A percentile compares a stretch with the other conserved stretches of the same genome.
Conservation (phyloP, 2,329 filamentous ascomycete genomes). For the Aureobasidium sp. region DNA sequence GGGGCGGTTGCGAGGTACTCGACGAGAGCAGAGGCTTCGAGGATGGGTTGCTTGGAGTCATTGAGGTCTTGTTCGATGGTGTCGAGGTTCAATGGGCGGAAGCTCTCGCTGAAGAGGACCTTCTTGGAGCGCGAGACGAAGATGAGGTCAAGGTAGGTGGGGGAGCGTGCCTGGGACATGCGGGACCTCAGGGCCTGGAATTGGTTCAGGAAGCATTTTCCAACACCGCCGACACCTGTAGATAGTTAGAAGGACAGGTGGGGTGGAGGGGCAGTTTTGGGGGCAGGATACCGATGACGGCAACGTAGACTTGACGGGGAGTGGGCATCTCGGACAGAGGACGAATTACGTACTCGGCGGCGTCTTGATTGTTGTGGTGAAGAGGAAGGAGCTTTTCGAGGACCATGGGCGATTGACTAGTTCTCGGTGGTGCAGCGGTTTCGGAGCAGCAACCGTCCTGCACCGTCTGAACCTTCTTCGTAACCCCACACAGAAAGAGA, state of each 20-base stretch:
- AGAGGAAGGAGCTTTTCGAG: not conserved
- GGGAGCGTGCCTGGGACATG: conserved; percentile 43
- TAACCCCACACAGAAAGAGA: not conserved
- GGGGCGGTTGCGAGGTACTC: conserved; percentile 73
- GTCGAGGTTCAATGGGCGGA: conserved; percentile 58
- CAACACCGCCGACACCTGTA: conserved; percentile 83
- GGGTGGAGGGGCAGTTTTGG: conserved; percentile 11
- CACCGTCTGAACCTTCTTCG: not conserved
- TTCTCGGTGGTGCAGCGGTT: not conserved
- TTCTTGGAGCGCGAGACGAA: conserved; percentile 83
- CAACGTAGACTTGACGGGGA: conserved; percentile 40
- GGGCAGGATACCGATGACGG: conserved; percentile 36
- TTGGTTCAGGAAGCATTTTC: conserved; percentile 82
- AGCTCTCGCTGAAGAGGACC: conserved; percentile 67
- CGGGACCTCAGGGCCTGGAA: conserved; percentile 61
- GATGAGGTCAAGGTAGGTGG: conserved; percentile 67
- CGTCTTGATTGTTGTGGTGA: not conserved
- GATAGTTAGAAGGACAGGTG: conserved; percentile 13
- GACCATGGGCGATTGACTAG: not conserved
- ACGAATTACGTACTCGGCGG: not conserved
- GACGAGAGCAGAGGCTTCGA: conserved; percentile 62
- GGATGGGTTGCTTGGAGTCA: conserved; percentile 56
- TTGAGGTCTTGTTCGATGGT: conserved; percentile 56
- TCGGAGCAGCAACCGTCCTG: not conserved
- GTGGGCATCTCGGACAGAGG: conserved; percentile 31